phyloP scores from a whole-genome alignment of 345 rosid genomes.

The Eucalyptus globulus region DNA sequence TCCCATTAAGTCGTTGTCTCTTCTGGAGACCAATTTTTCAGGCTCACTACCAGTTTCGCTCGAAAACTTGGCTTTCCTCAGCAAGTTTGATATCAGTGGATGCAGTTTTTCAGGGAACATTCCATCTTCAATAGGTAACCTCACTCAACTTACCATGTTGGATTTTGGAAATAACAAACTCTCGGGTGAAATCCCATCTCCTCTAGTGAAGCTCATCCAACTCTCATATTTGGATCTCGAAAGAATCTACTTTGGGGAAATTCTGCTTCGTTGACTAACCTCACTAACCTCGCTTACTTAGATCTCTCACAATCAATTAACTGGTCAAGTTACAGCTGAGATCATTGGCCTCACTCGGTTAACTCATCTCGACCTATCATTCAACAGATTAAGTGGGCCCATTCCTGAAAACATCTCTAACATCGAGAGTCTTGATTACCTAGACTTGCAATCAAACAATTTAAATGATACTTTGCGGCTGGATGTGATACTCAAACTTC shows the following conservation, averaged over 20 bases:
- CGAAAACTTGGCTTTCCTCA: no score
- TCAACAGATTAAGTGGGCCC: not conserved
- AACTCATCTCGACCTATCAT: not conserved
- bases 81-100: fast-evolving
- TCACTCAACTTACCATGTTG: not conserved
- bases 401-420: not conserved
- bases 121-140: not conserved
- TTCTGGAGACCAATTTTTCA: fast-evolving
- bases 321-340: not conserved
- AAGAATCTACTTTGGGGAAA: not conserved
- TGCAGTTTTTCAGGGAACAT: not conserved
- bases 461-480: not conserved
- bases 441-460: not conserved
- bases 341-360: not conserved
- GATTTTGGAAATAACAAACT: not conserved
- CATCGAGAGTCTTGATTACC: not conserved
- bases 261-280: not conserved
- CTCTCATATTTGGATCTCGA: not conserved
- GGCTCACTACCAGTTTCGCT: no score
- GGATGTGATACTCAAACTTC: not conserved
- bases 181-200: not conserved
- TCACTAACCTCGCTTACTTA: not conserved
- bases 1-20: not conserved
- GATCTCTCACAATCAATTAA: not conserved
- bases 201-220: not conserved